phyloP scores from a whole-genome alignment of 305 asterid species.

The Solanum aculeatissimum region DNA sequence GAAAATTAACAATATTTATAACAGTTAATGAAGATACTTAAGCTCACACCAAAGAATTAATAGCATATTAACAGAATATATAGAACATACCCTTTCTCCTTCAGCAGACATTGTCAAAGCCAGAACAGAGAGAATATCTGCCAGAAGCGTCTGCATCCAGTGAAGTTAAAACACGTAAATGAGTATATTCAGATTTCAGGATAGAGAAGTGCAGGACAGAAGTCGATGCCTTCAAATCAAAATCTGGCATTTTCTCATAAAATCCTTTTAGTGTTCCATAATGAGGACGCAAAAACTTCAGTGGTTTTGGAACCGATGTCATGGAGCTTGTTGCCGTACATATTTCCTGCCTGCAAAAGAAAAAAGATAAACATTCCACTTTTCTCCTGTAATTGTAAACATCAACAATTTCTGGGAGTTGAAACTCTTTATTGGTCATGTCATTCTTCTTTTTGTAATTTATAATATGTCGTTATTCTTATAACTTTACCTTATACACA shows the following conservation, averaged over 20 bases:
- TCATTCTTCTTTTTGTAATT: neutral
- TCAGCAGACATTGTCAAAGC: conserved; percentile 99
- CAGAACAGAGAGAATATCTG: conserved; percentile 95
- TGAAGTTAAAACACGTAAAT: neutral
- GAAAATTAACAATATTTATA: neutral
- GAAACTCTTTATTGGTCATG: neutral
- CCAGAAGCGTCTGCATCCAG: conserved; percentile 56
- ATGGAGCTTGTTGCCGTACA: conserved; percentile 93
- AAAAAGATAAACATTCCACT: neutral
- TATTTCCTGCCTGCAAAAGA: conserved; percentile 71
- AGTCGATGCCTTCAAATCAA: conserved; percentile 58
- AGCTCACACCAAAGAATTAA: neutral
- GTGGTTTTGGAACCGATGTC: conserved; percentile 95
- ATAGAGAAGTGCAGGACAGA: neutral
- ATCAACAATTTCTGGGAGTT: neutral
- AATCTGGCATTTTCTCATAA: conserved; percentile 59
- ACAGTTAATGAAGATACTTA: neutral
- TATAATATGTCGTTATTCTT: neutral
- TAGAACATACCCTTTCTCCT: conserved; percentile 77
- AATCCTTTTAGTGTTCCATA: conserved; percentile 77
- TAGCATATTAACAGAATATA: neutral
- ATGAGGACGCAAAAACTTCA: conserved; percentile 94
- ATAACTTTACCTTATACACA: neutral
- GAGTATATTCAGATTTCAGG: neutral
- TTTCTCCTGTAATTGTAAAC: neutral